Base-by-base conservation (phyloP, 2,329 filamentous ascomycete species). In the Juglanconis juglandina region DNA sequence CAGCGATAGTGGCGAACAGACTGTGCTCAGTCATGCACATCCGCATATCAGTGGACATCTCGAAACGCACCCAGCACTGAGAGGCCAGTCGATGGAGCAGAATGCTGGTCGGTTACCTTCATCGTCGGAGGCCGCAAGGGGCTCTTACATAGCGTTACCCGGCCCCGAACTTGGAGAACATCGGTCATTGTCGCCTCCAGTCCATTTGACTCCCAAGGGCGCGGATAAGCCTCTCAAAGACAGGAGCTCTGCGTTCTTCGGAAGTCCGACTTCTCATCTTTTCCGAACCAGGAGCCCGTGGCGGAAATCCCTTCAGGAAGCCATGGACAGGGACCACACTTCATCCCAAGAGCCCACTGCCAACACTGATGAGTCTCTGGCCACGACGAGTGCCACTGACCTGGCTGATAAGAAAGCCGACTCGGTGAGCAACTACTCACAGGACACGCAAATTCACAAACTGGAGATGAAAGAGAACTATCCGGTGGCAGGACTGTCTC, bases 241-340 rank as follows among this genome's bases (percentile, higher is more conserved):
- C 53, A 73, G 77, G 30, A 78, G 75, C 60, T 81, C 80, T 1
- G 77, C 76, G 0, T 81, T 83, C 64, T 83, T 83, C 64, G 80
- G 77, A 1, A 85, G 81, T 49, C 79, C 80, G 2, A 71, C 75
- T 1, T 77, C 76, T 14, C 79, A 82, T 61, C 70, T 84, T 1
- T 84, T 85, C 62, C 76, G 82, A 34, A 81, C 81, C 0, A 73
- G 77, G 33, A 87, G 83, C 57, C 82, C 83, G 0, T 87, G 81
- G 64, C 79, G 83, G 3, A 79, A 79, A 33, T 80, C 79, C 2
- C 66, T 87, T 37, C 77, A 75, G 49, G 75, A 77, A 53, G 79
- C 71, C 1, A 82, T 83, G 65, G 66, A 75, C 7, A 68, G 70
- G 14, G 63, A 37, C 49, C 33, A 39, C 32, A 24, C 5, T 48